Evolutionary conservation across 768 basidiomycete species (phyloP).

Genomic region (Mycena indigotica): DNA sequence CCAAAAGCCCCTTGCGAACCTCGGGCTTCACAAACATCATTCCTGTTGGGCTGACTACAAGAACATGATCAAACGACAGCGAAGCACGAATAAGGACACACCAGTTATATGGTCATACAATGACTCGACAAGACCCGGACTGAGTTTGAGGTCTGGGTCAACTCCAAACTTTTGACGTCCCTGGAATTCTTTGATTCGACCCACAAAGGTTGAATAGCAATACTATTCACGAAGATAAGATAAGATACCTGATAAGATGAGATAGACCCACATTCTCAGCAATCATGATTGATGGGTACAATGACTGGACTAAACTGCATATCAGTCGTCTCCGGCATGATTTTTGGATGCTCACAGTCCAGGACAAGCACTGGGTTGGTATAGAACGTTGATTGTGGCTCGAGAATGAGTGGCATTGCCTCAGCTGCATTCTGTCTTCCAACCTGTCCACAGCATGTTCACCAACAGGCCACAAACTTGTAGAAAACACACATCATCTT

Average conservation of each 20-base stretch:
- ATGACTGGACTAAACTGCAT: slow-evolving; percentile 75
- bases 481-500: slow-evolving; percentile 64
- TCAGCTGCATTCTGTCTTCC: slow-evolving; percentile 96
- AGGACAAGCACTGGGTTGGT: slow-evolving; percentile 89
- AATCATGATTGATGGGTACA: slow-evolving; percentile 98
- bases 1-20: slow-evolving; percentile 82
- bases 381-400: slow-evolving; percentile 91
- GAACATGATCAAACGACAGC: neutral
- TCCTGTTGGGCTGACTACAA: slow-evolving; percentile 89
- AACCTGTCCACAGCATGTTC: slow-evolving; percentile 57
- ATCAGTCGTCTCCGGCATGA: neutral
- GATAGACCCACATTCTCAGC: slow-evolving; percentile 80
- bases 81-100: slow-evolving; percentile 33
- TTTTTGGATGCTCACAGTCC: slow-evolving; percentile 50
- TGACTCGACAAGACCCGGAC: slow-evolving; percentile 65
- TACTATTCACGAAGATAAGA: too few relatives aligned
- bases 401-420: slow-evolving; percentile 94
- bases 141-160: slow-evolving; percentile 60
- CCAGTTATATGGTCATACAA: slow-evolving; percentile 79
- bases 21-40: slow-evolving; percentile 88
- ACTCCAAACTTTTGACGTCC: slow-evolving; percentile 89
- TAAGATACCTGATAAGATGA: too few relatives aligned
- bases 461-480: neutral
- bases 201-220: slow-evolving; percentile 95
- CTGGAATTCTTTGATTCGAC: slow-evolving; percentile 83